These are phyloP conservation scores for Xanthoceras sorbifolium DNA, from an alignment of 345 rosid genomes.

Conservation along the genomic window DNA sequence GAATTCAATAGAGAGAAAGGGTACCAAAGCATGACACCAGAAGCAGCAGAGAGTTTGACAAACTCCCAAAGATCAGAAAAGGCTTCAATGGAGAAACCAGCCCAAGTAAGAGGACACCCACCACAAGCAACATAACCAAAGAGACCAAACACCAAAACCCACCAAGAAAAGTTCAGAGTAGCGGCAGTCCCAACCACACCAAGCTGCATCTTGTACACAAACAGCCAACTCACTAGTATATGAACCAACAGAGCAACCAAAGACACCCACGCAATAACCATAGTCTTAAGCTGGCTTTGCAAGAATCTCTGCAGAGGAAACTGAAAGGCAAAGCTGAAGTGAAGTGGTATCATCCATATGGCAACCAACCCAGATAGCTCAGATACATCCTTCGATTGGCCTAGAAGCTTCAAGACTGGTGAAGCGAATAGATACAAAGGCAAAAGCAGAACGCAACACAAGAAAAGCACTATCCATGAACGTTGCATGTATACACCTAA, in stretches of 20 bases:
- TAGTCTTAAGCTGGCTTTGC: constrained; percentile 67
- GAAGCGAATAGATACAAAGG: constrained; percentile 57
- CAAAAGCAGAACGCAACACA: constrained; percentile 49
- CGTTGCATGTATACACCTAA: constrained; percentile 77
- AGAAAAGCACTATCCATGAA: constrained; percentile 69
- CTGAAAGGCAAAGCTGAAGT: constrained; percentile 74
- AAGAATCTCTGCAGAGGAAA: constrained; percentile 75
- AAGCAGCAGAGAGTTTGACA: constrained; percentile 69
- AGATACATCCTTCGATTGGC: constrained; percentile 67
- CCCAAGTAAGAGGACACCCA: constrained; percentile 79
- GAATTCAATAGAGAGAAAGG: not conserved
- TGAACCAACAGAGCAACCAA: constrained; percentile 52
- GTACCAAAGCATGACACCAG: constrained; percentile 87
- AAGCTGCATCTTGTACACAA: constrained; percentile 49
- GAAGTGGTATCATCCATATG: constrained; percentile 62
- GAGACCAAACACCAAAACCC: constrained; percentile 52
- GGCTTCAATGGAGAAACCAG: constrained; percentile 75
- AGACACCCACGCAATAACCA: constrained; percentile 57
- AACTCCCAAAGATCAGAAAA: constrained; percentile 80
- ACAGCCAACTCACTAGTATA: constrained; percentile 58
- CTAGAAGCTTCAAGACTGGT: constrained; percentile 56
- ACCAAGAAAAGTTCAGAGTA: constrained; percentile 69
- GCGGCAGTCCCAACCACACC: constrained; percentile 61
- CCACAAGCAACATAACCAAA: constrained; percentile 48
- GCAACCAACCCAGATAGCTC: constrained; percentile 57